Conservation (phyloP, 306 rosid species). For the Quercus rubra region DNA sequence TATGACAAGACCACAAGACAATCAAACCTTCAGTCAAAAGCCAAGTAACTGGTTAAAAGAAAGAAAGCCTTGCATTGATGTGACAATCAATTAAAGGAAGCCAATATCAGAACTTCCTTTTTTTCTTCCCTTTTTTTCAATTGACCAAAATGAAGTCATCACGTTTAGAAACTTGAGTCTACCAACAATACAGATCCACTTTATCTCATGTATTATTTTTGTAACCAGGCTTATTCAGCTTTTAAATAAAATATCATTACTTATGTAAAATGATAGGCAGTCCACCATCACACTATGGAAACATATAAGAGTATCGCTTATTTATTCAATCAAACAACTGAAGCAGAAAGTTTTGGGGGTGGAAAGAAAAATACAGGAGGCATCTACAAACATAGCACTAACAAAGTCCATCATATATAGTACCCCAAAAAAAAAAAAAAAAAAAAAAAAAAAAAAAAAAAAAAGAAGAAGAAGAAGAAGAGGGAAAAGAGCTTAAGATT, state of each 20-base stretch:
- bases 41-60: too few species aligned
- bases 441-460: not conserved
- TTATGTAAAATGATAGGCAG: not conserved
- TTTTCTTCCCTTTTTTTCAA: not conserved
- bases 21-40: too few species aligned
- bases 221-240: not conserved
- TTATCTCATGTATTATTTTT: not conserved
- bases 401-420: not conserved
- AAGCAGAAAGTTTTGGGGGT: not conserved
- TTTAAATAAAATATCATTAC: not conserved
- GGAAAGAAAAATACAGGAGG: not conserved
- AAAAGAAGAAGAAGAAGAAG: too few species aligned
- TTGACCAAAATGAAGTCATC: not conserved
- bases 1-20: too few species aligned
- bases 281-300: too few species aligned
- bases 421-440: not conserved
- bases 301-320: not conserved
- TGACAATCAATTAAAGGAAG: not conserved
- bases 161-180: too few species aligned
- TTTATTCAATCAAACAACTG: not conserved
- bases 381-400: not conserved
- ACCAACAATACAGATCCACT: too few species aligned
- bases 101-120: not conserved
- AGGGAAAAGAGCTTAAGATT: not conserved
- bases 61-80: too few species aligned